phyloP scores from a whole-genome alignment of 441 rosid species.

The Flueggea neowawraea region DNA sequence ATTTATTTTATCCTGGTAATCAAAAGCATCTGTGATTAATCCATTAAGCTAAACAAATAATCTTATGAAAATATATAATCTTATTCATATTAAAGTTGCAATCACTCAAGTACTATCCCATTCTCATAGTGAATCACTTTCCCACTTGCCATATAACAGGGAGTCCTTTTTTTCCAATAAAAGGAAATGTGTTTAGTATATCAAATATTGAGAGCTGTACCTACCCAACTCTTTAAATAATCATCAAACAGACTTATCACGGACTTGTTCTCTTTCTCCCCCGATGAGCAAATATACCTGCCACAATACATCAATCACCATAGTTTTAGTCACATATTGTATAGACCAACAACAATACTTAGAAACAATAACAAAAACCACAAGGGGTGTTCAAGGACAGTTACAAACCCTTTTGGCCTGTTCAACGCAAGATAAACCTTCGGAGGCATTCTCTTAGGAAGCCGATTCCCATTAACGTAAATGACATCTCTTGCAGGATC shows the following conservation, averaged over 20 bases:
- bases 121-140: no score
- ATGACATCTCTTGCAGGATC: conserved; percentile 74
- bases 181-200: background rate
- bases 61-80: no score
- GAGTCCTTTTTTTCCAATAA: no score
- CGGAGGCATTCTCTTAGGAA: conserved; percentile 84
- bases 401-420: conserved; percentile 96
- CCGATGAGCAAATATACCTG: conserved; percentile 94
- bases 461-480: conserved; percentile 86
- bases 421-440: conserved; percentile 85
- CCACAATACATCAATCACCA: conserved; percentile 13
- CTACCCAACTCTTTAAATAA: conserved; percentile 71
- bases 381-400: background rate
- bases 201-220: conserved; percentile 8
- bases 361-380: background rate
- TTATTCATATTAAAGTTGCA: no score
- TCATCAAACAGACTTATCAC: conserved; percentile 70
- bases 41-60: background rate
- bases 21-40: conserved; percentile 9
- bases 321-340: background rate
- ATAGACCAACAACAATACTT: background rate
- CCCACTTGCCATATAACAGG: no score
- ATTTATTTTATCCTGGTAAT: conserved; percentile 56
- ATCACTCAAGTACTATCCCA: no score
- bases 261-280: conserved; percentile 73